Evolutionary conservation across 352 stramenopile genomes (phyloP).

Genomic region (Phytopythium mirpurense): DNA sequence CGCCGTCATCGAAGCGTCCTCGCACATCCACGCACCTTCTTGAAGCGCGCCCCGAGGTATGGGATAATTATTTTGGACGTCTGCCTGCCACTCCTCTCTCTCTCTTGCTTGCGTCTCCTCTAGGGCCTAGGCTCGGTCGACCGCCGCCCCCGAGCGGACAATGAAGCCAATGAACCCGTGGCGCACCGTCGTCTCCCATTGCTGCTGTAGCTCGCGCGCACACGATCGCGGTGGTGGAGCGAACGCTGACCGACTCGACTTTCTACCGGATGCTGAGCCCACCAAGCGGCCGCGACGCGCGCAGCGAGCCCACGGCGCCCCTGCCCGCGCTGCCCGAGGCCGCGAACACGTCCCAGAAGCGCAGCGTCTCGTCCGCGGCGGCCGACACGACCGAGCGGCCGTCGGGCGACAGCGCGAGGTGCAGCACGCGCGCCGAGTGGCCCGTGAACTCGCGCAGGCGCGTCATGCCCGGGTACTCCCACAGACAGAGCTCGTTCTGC

Average conservation of each 20-base stretch:
- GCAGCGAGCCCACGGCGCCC: background rate
- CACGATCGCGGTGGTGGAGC: too few species aligned
- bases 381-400: conserved; percentile 90
- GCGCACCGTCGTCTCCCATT: background rate
- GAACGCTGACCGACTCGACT: too few species aligned
- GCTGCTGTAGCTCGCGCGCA: too few species aligned
- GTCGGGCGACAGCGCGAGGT: conserved; percentile 91
- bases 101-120: background rate
- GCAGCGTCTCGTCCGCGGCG: conserved; percentile 94
- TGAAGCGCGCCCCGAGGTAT: background rate
- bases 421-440: conserved; percentile 91
- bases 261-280: conserved; percentile 8
- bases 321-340: conserved; percentile 10
- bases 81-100: background rate
- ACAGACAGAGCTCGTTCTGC: conserved; percentile 93
- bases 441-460: conserved; percentile 92
- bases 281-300: background rate
- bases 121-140: too few species aligned
- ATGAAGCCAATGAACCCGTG: background rate
- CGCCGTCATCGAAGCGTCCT: too few species aligned
- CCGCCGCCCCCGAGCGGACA: background rate
- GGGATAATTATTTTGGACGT: conserved; percentile 5
- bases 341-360: conserved; percentile 95
- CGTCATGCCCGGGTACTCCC: conserved; percentile 94
- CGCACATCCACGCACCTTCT: too few species aligned